These are phyloP conservation scores for Aspergillus sp. DNA, from an alignment of 2,329 filamentous ascomycete species.

Conservation along the genomic window DNA sequence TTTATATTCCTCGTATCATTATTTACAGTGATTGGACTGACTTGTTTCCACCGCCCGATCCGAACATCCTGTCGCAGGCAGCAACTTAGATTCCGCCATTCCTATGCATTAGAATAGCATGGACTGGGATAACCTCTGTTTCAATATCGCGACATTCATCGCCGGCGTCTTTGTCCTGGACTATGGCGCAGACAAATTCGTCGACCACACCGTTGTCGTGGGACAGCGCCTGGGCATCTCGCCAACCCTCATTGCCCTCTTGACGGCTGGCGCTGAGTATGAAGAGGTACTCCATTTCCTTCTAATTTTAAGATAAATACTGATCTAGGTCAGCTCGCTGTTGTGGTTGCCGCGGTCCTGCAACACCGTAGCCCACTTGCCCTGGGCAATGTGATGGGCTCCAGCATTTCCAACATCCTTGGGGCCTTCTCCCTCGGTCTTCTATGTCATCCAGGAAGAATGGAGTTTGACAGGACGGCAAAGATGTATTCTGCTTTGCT, in stretches of 20 bases:
- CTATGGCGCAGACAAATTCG: conserved; percentile 53
- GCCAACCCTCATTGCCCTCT: conserved; percentile 50
- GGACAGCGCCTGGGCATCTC: conserved; percentile 48
- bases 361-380: conserved; percentile 50
- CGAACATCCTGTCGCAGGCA: no score
- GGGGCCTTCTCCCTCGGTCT: conserved; percentile 57
- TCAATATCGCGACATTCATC: conserved; percentile 40
- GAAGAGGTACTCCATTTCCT: conserved; percentile 47
- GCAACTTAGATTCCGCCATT: no score
- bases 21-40: no score
- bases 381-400: conserved; percentile 57
- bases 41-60: no score
- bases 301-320: neutral
- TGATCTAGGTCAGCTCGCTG: conserved; percentile 41
- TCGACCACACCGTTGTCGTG: conserved; percentile 52
- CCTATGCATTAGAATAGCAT: neutral
- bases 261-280: conserved; percentile 57
- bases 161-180: conserved; percentile 52
- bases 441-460: conserved; percentile 38
- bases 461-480: conserved; percentile 50
- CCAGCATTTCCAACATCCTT: conserved; percentile 56
- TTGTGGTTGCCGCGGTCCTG: conserved; percentile 50
- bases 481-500: conserved; percentile 49
- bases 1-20: no score
- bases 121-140: conserved; percentile 37